Evolutionary conservation across 345 rosid genomes (phyloP).

Genomic region (Syzygium oleosum): DNA sequence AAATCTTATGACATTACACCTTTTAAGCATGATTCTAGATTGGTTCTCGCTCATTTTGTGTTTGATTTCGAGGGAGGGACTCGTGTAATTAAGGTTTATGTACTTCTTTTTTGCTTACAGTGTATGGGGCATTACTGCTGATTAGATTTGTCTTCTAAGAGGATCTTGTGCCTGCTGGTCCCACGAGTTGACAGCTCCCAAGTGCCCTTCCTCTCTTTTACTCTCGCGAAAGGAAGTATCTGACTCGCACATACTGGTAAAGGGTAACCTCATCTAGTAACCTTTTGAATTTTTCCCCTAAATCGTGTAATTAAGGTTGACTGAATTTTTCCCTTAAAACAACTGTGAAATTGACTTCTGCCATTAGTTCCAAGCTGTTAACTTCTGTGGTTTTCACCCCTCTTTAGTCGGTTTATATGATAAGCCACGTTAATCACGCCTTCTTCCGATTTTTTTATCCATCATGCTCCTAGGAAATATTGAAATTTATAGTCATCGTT

Average conservation of each 20-base stretch:
- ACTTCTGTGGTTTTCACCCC: background rate
- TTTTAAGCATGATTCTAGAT: background rate
- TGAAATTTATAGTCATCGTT: background rate
- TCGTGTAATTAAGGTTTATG: background rate
- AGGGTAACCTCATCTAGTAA: background rate
- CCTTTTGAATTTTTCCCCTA: background rate
- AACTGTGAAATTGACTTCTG: background rate
- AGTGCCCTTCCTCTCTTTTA: background rate
- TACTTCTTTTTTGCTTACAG: background rate
- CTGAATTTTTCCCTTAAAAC: background rate
- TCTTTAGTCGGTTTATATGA: background rate
- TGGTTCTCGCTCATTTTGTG: background rate
- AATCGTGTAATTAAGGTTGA: too few species aligned
- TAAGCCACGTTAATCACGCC: background rate
- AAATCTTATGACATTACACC: background rate
- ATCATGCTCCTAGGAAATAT: background rate
- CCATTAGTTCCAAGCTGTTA: background rate
- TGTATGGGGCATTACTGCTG: background rate
- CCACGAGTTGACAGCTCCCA: background rate
- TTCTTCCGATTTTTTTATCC: background rate
- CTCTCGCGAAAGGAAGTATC: background rate
- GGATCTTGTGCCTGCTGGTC: background rate
- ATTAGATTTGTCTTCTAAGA: background rate
- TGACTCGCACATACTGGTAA: background rate
- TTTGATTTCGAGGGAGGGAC: background rate